A percentile compares a stretch with the other conserved stretches of the same genome.
These are phyloP conservation scores for Ascobolus immersus DNA, from an alignment of 495 filamentous ascomycete genomes.

Conservation along the genomic window DNA sequence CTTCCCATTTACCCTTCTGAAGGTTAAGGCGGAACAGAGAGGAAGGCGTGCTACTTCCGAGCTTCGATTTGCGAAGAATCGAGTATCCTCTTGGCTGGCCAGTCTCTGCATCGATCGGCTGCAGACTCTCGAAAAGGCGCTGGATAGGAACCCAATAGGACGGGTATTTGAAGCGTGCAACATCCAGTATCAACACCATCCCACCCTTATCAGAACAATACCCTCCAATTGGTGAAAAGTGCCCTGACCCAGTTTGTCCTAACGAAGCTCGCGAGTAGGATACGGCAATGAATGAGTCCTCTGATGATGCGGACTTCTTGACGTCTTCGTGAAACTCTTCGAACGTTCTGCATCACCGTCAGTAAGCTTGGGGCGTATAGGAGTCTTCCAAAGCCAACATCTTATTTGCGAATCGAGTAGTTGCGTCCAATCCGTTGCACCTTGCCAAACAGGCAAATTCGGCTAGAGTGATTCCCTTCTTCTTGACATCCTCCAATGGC, in stretches of 20 bases:
- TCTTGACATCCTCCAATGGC: slow-evolving; percentile 11
- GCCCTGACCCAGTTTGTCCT: slow-evolving; percentile 13
- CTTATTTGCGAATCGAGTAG: slow-evolving; percentile 11
- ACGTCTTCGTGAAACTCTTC: slow-evolving; percentile 13
- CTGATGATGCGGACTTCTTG: slow-evolving; percentile 8
- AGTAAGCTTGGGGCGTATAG: neutral
- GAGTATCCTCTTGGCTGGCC: slow-evolving; percentile 14
- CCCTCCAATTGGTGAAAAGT: slow-evolving; percentile 15
- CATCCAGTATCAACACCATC: slow-evolving; percentile 14
- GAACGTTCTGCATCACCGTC: slow-evolving; percentile 6
- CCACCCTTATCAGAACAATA: slow-evolving; percentile 12
- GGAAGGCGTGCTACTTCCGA: slow-evolving; percentile 1
- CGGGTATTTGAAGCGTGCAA: slow-evolving; percentile 13
- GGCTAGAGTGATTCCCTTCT: slow-evolving; percentile 12
- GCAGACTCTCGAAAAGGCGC: slow-evolving; percentile 9
- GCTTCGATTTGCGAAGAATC: slow-evolving; percentile 6
- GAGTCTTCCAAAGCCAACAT: slow-evolving; percentile 5
- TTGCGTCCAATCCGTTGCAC: slow-evolving; percentile 14
- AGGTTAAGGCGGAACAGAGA: slow-evolving; percentile 11
- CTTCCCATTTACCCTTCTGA: too few relatives aligned
- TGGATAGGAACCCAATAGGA: slow-evolving; percentile 12
- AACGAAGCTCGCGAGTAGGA: slow-evolving; percentile 13
- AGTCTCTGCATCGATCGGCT: slow-evolving; percentile 10
- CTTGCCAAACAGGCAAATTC: slow-evolving; percentile 14
- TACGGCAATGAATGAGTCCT: slow-evolving; percentile 9